Conservation (phyloP, 352 stramenopile species). For the Phytophthora fragariae region DNA sequence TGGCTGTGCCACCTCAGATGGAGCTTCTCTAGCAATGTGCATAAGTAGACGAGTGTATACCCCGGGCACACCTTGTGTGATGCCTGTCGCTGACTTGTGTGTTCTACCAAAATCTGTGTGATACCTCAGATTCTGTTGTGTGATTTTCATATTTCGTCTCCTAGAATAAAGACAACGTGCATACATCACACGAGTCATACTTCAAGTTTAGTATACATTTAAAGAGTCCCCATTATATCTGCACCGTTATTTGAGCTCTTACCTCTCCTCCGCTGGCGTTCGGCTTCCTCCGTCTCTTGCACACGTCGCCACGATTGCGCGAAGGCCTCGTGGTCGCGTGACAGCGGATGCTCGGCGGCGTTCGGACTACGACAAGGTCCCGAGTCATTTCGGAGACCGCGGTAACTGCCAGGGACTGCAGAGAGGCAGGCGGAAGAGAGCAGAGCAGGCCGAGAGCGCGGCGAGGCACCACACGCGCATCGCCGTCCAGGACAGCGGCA, state of each 20-base stretch:
- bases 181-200: background rate
- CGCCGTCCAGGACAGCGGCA: constrained; percentile 20
- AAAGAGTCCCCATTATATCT: constrained; percentile 2
- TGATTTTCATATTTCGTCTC: too few species aligned
- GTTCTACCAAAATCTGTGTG: too few species aligned
- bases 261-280: constrained; percentile 27
- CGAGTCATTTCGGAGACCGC: constrained; percentile 34
- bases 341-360: constrained; percentile 1
- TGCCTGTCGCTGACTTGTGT: too few species aligned
- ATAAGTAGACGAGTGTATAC: too few species aligned
- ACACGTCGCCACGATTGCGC: constrained; percentile 35
- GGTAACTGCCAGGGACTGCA: constrained; percentile 37
- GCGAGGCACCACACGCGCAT: constrained; percentile 26
- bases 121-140: too few species aligned
- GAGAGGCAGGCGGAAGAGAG: constrained; percentile 17
- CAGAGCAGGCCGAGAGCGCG: constrained; percentile 16
- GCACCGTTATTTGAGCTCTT: constrained; percentile 1
- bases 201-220: constrained; percentile 11
- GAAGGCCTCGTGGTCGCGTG: constrained; percentile 24
- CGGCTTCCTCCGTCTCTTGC: constrained; percentile 27
- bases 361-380: constrained; percentile 5
- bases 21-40: too few species aligned
- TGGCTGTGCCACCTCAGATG: too few species aligned
- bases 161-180: too few species aligned
- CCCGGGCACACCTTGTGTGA: too few species aligned